Evolutionary conservation across 768 basidiomycete species (phyloP), one percentile per base, ranked within the genome.

Genomic region (Psilocybe cyanescens): DNA sequence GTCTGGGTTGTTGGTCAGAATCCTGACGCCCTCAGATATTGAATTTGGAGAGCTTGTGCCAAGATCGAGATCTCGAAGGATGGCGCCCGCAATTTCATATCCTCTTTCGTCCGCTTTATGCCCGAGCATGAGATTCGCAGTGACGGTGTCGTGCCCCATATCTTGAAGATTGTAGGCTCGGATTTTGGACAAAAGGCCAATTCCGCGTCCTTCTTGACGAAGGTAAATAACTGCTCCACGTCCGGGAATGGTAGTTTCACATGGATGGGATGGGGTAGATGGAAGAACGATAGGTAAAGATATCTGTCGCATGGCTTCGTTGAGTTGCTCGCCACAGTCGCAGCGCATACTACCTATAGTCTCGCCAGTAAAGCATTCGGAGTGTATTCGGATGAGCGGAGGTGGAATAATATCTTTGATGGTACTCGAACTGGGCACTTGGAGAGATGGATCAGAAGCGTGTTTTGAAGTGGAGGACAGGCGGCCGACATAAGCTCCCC

Each of bases 321-420:
- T 96, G 3, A 99, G 83, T 74, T 99, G 97, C 75, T 99, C 96
- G 12, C 97, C 97, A 71, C 97, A 99, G 74, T 99, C 97, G 72
- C 97, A 99, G 33, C 97, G 90, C 92, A 97, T 95, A 81, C 95
- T 89, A 29, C 97, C 97, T 60, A 99, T 86, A 7, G 96, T 99
- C 75, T 99, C 97, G 30, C 97, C 97, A 0, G 97, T 99, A 77
- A 95, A 99, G 74, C 97, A 99, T 74, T 99, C 97, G 30, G 95
- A 97, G 75, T 99, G 97, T 54, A 99, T 94, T 41, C 97, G 89
- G 47, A 99, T 88, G 55, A 99, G 85, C 0, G 97, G 95, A 0
- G 89, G 76, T 1, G 91, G 91, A 37, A 89, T 71, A 46, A 71
- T 67, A 59, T 79, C 57, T 60, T 61, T 35, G 65, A 46, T 31